phyloP scores from a whole-genome alignment of 768 basidiomycete genomes.

The Gelatoporia subvermispora region DNA sequence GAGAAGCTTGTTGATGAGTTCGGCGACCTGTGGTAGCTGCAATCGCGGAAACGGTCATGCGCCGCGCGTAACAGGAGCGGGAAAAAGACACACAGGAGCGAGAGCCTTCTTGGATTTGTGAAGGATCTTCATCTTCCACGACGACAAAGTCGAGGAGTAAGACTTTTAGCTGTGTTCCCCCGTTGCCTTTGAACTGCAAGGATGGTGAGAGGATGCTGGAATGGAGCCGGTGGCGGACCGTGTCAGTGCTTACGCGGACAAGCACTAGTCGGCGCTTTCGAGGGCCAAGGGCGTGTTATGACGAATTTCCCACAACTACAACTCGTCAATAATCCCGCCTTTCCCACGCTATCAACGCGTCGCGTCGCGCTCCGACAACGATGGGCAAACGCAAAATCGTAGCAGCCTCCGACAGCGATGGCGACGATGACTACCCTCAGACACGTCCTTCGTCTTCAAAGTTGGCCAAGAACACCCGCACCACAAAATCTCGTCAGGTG shows the following conservation, averaged over 20 bases:
- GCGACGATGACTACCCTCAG: background rate
- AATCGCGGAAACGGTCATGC: constrained; percentile 16
- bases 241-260: constrained; percentile 16
- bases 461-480: background rate
- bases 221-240: too few relatives aligned
- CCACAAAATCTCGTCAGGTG: background rate
- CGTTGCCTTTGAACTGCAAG: too few relatives aligned
- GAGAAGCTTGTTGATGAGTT: constrained; percentile 69
- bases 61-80: constrained; percentile 10
- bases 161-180: background rate
- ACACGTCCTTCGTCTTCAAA: too few relatives aligned
- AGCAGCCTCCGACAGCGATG: background rate
- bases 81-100: constrained; percentile 55
- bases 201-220: too few relatives aligned
- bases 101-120: constrained; percentile 80
- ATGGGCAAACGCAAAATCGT: constrained; percentile 15
- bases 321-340: background rate
- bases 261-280: background rate
- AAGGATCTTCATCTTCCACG: constrained; percentile 70
- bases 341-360: constrained; percentile 14
- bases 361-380: constrained; percentile 4
- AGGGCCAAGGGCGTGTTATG: constrained; percentile 4
- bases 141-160: constrained; percentile 8
- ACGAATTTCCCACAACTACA: constrained; percentile 11
- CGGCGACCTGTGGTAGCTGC: constrained; percentile 75